Percentiles rank a stretch among this genome's conserved stretches.
These are phyloP conservation scores for Dactylellina cionopaga DNA, from an alignment of 2,329 filamentous ascomycete species.

Conservation along the genomic window DNA sequence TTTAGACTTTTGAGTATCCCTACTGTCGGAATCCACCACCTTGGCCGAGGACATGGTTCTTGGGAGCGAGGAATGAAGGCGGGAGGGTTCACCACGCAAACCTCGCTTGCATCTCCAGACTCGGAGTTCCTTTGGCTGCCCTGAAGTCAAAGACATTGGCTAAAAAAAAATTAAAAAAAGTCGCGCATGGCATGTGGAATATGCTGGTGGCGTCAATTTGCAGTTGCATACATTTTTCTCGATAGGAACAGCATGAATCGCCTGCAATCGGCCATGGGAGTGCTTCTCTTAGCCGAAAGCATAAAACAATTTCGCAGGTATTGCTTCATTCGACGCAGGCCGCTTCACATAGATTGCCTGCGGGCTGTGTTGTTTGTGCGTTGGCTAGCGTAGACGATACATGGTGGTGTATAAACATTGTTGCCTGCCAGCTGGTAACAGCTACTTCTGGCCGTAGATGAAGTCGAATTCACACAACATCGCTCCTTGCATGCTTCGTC, in stretches of 20 bases:
- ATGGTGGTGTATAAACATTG: constrained; percentile 13
- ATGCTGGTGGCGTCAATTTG: constrained; percentile 52
- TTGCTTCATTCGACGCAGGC: constrained; percentile 46
- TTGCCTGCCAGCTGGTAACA: constrained; percentile 43
- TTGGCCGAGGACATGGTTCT: constrained; percentile 52
- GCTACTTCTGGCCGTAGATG: constrained; percentile 30
- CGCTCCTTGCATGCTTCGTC: constrained; percentile 27
- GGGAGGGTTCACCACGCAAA: constrained; percentile 25
- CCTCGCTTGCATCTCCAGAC: constrained; percentile 51
- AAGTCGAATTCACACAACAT: constrained; percentile 33
- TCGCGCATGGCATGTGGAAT: constrained; percentile 35
- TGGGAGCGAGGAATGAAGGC: constrained; percentile 45
- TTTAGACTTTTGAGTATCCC: constrained; percentile 52
- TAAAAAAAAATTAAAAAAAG: constrained; percentile 48
- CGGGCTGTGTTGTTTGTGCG: constrained; percentile 5
- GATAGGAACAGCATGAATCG: constrained; percentile 20
- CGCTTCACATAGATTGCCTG: constrained; percentile 51
- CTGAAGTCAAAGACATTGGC: constrained; percentile 5
- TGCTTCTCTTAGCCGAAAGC: constrained; percentile 29
- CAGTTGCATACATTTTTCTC: constrained; percentile 49
- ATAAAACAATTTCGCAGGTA: constrained; percentile 13
- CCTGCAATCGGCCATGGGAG: constrained; percentile 19
- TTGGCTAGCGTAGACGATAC: constrained; percentile 48
- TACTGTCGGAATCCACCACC: constrained; percentile 51
- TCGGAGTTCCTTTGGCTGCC: constrained; percentile 34